Conservation (phyloP, 2,329 filamentous ascomycete genomes). For the Diaporthe vaccinii region DNA sequence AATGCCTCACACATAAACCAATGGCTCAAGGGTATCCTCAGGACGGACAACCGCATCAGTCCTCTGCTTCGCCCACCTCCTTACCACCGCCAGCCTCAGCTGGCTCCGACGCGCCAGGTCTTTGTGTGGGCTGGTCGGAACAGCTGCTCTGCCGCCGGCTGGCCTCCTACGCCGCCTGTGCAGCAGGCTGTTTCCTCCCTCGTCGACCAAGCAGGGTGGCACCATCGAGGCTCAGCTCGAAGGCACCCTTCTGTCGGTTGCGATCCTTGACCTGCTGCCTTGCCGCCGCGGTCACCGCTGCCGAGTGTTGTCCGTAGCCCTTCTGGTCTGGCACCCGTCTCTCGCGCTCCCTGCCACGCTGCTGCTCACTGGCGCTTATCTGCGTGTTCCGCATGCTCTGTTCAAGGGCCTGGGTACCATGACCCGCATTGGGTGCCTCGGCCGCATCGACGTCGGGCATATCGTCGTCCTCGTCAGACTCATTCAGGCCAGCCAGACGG, state of each 20-base stretch:
- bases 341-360: slow-evolving; percentile 64
- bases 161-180: slow-evolving; percentile 54
- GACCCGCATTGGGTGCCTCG: slow-evolving; percentile 58
- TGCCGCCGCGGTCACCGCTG: slow-evolving; percentile 85
- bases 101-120: neutral
- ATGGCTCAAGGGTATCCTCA: slow-evolving; percentile 11
- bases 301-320: slow-evolving; percentile 91
- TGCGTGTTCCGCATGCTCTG: slow-evolving; percentile 89
- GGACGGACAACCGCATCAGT: neutral
- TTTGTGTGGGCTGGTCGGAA: neutral
- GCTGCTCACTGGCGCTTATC: slow-evolving; percentile 73
- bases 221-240: slow-evolving; percentile 92
- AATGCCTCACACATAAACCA: neutral
- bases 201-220: slow-evolving; percentile 87
- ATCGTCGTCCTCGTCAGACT: slow-evolving; percentile 73
- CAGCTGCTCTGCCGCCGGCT: neutral
- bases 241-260: slow-evolving; percentile 81
- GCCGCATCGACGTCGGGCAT: slow-evolving; percentile 62
- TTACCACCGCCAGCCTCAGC: neutral
- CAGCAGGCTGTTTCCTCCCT: slow-evolving; percentile 64
- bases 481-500: slow-evolving; percentile 74
- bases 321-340: slow-evolving; percentile 58
- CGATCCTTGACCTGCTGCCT: slow-evolving; percentile 81
- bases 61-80: neutral
- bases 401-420: slow-evolving; percentile 78